Percentiles rank a stretch among this genome's conserved stretches.
Conservation (phyloP, 805 yeast species). For the Ogataea trehaloabstinens region DNA sequence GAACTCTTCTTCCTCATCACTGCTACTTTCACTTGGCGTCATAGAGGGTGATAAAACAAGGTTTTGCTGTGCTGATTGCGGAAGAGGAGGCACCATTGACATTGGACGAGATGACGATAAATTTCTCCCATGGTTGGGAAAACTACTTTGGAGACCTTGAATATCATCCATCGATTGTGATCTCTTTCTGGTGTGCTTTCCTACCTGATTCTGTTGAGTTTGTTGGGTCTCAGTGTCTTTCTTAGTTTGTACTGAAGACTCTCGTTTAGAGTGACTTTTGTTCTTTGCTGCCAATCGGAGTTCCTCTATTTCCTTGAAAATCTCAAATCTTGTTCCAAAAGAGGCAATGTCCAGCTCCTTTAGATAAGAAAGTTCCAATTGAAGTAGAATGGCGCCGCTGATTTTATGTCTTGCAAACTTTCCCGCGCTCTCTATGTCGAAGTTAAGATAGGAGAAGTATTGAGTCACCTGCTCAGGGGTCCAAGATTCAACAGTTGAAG, state of each 20-base stretch:
- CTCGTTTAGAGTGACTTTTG: slow-evolving; percentile 5
- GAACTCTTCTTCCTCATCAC: slow-evolving; percentile 12
- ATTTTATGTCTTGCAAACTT: slow-evolving; percentile 86
- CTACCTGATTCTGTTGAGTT: slow-evolving; percentile 14
- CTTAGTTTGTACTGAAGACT: neutral
- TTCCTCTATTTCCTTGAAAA: slow-evolving; percentile 83
- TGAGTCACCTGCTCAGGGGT: slow-evolving; percentile 80
- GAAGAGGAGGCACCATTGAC: slow-evolving; percentile 17
- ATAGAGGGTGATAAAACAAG: neutral
- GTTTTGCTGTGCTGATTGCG: slow-evolving; percentile 8
- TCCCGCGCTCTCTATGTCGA: slow-evolving; percentile 70
- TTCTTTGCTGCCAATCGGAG: slow-evolving; percentile 37
- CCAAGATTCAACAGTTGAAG: slow-evolving; percentile 62
- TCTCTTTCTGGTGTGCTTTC: slow-evolving; percentile 44
- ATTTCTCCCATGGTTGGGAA: slow-evolving; percentile 3
- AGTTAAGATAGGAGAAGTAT: slow-evolving; percentile 70
- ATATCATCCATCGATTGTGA: slow-evolving; percentile 52
- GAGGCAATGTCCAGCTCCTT: slow-evolving; percentile 90
- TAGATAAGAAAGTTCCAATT: slow-evolving; percentile 78
- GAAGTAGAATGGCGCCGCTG: slow-evolving; percentile 80
- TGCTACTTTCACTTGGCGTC: slow-evolving; percentile 14
- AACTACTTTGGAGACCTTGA: slow-evolving; percentile 5
- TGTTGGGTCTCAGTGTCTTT: slow-evolving; percentile 6
- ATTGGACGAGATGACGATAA: slow-evolving; percentile 17
- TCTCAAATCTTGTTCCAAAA: slow-evolving; percentile 93